Evolutionary conservation across 2,329 filamentous ascomycete species (phyloP).

Genomic region (Coniochaeta sp.): DNA sequence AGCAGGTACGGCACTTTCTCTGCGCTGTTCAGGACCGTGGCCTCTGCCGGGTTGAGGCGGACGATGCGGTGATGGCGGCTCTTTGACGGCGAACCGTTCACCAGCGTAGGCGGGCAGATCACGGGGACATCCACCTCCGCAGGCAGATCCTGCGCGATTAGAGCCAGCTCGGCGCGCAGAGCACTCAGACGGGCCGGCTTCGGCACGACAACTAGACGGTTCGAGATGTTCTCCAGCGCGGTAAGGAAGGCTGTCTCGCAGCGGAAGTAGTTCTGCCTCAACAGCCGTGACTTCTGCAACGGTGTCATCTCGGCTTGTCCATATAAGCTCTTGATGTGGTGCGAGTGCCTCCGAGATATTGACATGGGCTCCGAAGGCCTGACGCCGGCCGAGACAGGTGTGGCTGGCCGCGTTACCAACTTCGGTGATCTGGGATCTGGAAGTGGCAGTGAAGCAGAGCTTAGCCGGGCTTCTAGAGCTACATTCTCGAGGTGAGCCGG

Average conservation of each 20-base stretch:
- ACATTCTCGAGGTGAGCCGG: slow-evolving; percentile 45
- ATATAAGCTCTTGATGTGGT: slow-evolving; percentile 48
- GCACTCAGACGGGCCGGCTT: slow-evolving; percentile 77
- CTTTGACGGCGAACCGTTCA: slow-evolving; percentile 65
- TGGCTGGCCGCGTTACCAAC: slow-evolving; percentile 43
- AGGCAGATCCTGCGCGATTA: slow-evolving; percentile 74
- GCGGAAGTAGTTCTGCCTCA: slow-evolving; percentile 77
- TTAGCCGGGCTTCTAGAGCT: slow-evolving; percentile 53
- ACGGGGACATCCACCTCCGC: slow-evolving; percentile 79
- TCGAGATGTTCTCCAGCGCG: slow-evolving; percentile 77
- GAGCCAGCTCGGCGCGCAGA: slow-evolving; percentile 69
- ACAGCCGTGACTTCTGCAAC: slow-evolving; percentile 61
- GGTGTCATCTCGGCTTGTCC: slow-evolving; percentile 55
- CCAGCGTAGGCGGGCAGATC: slow-evolving; percentile 68
- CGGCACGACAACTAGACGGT: slow-evolving; percentile 73
- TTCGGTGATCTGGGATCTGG: slow-evolving; percentile 52
- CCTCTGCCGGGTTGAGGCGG: slow-evolving; percentile 73
- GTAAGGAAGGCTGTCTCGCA: slow-evolving; percentile 75
- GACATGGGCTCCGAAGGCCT: slow-evolving; percentile 41
- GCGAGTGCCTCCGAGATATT: slow-evolving; percentile 47
- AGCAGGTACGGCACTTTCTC: slow-evolving; percentile 80
- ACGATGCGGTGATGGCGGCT: slow-evolving; percentile 79
- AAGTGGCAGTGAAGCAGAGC: slow-evolving; percentile 60
- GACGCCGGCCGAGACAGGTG: slow-evolving; percentile 50
- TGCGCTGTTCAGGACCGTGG: slow-evolving; percentile 78